phyloP scores from a whole-genome alignment of 1,139 yeast species.

The Williopsis jadinii region DNA sequence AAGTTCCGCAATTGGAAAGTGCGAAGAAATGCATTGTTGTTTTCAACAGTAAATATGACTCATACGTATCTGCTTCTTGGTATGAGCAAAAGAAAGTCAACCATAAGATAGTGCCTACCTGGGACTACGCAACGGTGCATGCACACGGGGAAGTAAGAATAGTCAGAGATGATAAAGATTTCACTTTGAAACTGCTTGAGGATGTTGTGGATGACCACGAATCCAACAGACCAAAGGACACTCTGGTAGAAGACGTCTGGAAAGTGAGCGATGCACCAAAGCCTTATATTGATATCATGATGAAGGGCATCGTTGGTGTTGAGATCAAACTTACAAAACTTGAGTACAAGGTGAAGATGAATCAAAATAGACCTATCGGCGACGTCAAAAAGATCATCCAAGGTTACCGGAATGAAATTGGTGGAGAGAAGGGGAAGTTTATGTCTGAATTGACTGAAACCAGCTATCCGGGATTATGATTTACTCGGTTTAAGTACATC shows the following conservation, averaged over 20 bases:
- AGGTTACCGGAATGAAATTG: conserved; percentile 30
- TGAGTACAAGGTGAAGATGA: conserved; percentile 56
- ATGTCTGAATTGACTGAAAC: conserved; percentile 8
- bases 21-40: conserved; percentile 42
- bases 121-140: conserved; percentile 64
- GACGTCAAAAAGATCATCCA: conserved; percentile 49
- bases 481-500: too few relatives aligned
- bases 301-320: conserved; percentile 54
- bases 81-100: conserved; percentile 51
- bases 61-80: conserved; percentile 57
- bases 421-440: conserved; percentile 15
- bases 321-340: conserved; percentile 44
- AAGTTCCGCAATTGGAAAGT: conserved; percentile 37
- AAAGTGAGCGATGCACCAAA: conserved; percentile 54
- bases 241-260: conserved; percentile 37
- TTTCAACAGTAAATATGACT: conserved; percentile 42
- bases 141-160: conserved; percentile 47
- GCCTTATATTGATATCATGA: conserved; percentile 35
- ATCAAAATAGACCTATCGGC: conserved; percentile 39
- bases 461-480: not conserved
- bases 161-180: conserved; percentile 41
- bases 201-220: conserved; percentile 45
- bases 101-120: conserved; percentile 64
- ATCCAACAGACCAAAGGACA: conserved; percentile 23
- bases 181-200: conserved; percentile 41